Percentiles rank a stretch among this genome's conserved stretches.
Conservation (phyloP, 73 alveolate species). For the Tetrahymena thermophila region DNA sequence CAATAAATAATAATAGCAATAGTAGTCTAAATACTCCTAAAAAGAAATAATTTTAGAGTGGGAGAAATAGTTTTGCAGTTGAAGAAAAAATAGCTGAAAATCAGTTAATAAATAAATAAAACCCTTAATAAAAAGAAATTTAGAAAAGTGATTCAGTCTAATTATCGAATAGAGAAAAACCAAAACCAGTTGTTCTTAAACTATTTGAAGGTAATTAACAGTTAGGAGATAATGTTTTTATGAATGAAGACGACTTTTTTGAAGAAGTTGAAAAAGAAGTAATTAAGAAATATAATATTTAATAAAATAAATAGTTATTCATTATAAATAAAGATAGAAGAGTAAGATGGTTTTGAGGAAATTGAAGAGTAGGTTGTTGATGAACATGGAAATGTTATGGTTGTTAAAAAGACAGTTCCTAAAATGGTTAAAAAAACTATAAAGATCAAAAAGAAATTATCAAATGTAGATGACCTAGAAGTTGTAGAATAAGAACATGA, state of each 20-base stretch:
- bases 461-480: not conserved
- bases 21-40: not conserved
- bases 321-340: not conserved
- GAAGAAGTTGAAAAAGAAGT: not conserved
- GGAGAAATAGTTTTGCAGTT: not conserved
- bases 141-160: not conserved
- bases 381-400: not conserved
- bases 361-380: not conserved
- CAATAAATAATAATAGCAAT: not conserved
- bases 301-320: not conserved
- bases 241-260: not conserved
- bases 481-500: not conserved
- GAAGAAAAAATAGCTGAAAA: not conserved
- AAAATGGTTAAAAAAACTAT: not conserved
- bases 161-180: not conserved
- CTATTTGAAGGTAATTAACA: not conserved
- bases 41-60: not conserved
- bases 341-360: not conserved
- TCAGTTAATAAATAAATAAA: not conserved
- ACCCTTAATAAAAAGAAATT: not conserved
- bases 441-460: not conserved
- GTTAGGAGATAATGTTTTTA: not conserved
- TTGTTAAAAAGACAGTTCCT: not conserved
- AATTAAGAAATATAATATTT: not conserved
- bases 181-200: not conserved